Evolutionary conservation across 441 rosid species (phyloP), one percentile per base, ranked within the genome.

Genomic region (Jatropha podagrica): DNA sequence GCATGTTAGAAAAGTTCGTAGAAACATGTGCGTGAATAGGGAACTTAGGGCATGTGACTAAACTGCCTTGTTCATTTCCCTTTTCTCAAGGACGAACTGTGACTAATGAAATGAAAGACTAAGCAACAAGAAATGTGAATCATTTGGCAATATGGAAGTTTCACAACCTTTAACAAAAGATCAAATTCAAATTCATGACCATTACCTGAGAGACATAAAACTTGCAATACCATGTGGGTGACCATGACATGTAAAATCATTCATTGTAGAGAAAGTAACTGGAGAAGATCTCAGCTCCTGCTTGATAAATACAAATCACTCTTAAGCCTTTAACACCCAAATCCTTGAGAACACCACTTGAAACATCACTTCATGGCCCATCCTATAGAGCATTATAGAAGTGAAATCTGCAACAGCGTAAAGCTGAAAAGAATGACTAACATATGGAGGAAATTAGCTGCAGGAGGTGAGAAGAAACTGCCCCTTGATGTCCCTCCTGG

Each of bases 401-500:
- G 81, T 56, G 80, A 78, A 37, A 69, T 80, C 69, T 71, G 76
- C 65, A 77, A 76, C 56, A 74, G 72, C n/a, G 52, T 76, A 66
- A 78, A 81, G 82, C 75, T 78, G 69, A 82, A 72, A 76, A 68
- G 61, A 51, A 68, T 72, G 51, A 60, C 70, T 64, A 69, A 44
- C 32, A 17, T 72, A 18, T 41, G 77, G 81, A 3, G 76, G 56
- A 85, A 78, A 73, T 76, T 74, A 37, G 76, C 79, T 48, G 56
- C 66, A 64, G 72, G 70, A 59, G 26, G 76, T 42, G 38, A 75
- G 74, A 74, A 77, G 74, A 81, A 71, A 59, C 77, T 61, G 68
- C 78, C 83, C n/a, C 68, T 26, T 10, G 84, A 83, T 61, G 85
- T 84, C 7, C 80, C 82, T 42, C 79, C 77, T 6, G 83, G 84